Percentiles rank a stretch among this genome's conserved stretches.
Conservation (phyloP, 1,284 basidiomycete species). For the Ustilago lituana region DNA sequence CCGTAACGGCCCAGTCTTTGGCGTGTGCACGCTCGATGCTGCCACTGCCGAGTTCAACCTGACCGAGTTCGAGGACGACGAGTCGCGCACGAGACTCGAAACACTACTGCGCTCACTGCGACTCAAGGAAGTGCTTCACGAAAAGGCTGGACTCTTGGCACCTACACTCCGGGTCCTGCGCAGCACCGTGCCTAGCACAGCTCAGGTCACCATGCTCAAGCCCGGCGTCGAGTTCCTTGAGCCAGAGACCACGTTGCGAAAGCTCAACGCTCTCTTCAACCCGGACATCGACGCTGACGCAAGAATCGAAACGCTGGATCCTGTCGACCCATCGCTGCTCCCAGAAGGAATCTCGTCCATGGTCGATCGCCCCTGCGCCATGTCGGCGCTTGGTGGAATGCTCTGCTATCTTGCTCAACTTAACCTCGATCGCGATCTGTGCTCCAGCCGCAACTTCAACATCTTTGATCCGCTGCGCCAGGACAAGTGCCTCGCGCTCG, state of each 20-base stretch:
- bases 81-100: constrained; percentile 89
- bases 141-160: constrained; percentile 74
- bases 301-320: constrained; percentile 37
- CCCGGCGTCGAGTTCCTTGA: constrained; percentile 60
- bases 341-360: constrained; percentile 58
- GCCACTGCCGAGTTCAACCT: constrained; percentile 95
- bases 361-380: constrained; percentile 49
- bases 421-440: constrained; percentile 63
- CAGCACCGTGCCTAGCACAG: constrained; percentile 54
- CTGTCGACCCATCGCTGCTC: constrained; percentile 37
- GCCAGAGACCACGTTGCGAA: constrained; percentile 43
- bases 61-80: constrained; percentile 88
- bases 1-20: constrained; percentile 72
- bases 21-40: constrained; percentile 93
- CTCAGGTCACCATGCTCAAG: constrained; percentile 64
- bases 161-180: constrained; percentile 55
- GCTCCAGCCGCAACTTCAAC: constrained; percentile 64
- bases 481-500: constrained; percentile 59
- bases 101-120: constrained; percentile 91
- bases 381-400: constrained; percentile 63
- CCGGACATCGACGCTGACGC: constrained; percentile 34
- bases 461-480: constrained; percentile 58
- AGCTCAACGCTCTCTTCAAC: constrained; percentile 59
- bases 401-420: constrained; percentile 64
- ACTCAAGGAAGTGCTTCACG: constrained; percentile 91